These are phyloP conservation scores for Rubus parviflorus DNA, from an alignment of 306 rosid species.

Conservation along the genomic window DNA sequence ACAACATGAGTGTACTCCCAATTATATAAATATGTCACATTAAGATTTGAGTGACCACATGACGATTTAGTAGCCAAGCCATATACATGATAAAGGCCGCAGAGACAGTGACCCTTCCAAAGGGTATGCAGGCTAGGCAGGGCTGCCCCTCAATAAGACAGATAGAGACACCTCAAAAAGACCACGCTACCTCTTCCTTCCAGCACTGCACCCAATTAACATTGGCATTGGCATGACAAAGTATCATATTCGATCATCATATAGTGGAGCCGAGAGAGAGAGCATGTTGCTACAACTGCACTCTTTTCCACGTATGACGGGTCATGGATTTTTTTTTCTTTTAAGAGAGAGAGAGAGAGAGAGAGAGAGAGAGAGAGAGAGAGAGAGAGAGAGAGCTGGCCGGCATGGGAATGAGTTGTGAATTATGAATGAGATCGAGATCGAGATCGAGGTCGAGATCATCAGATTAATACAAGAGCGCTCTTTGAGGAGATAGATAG, in stretches of 20 bases:
- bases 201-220: not conserved
- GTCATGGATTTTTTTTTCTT: slow-evolving; percentile 34
- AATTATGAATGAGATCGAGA: not conserved
- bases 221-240: no score
- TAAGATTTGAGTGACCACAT: slow-evolving; percentile 39
- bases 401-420: not conserved
- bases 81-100: slow-evolving; percentile 12
- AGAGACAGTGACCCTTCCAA: slow-evolving; percentile 56
- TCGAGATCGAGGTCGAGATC: not conserved
- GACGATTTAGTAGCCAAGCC: slow-evolving; percentile 17
- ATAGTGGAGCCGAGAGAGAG: not conserved
- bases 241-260: no score
- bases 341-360: slow-evolving; percentile 28
- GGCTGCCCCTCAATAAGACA: slow-evolving; percentile 39
- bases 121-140: slow-evolving; percentile 35
- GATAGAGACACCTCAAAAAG: slow-evolving; percentile 53
- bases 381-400: not conserved
- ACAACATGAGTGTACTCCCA: slow-evolving; percentile 15
- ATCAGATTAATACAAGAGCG: slow-evolving; percentile 57
- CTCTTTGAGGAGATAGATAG: slow-evolving; percentile 42
- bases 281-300: slow-evolving; percentile 45
- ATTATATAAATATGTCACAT: slow-evolving; percentile 5
- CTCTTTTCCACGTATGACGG: slow-evolving; percentile 53
- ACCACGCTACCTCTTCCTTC: slow-evolving; percentile 19
- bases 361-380: no score